Evolutionary conservation across 257 asterid species (phyloP).

Genomic region (Gentiana macrophylla): DNA sequence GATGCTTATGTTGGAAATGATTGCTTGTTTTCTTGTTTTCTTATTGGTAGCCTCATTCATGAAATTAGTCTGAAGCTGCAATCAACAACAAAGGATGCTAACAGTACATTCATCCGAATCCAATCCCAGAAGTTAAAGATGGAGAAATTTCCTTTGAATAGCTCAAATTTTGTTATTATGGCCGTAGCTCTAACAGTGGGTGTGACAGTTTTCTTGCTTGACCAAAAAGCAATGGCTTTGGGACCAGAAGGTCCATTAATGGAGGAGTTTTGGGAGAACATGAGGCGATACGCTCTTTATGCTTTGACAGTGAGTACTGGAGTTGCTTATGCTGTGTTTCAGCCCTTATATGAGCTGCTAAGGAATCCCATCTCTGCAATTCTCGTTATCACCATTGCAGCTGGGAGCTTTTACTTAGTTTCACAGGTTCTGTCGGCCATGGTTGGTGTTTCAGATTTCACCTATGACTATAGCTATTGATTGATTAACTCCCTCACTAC

Average conservation of each 20-base stretch:
- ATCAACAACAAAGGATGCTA: too few species aligned
- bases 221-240: slow-evolving; percentile 63
- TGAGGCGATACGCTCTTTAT: slow-evolving; percentile 84
- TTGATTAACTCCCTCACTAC: too few species aligned
- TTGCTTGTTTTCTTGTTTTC: too few species aligned
- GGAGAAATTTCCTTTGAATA: background rate
- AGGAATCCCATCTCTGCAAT: slow-evolving; percentile 82
- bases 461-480: slow-evolving; percentile 54
- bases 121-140: background rate
- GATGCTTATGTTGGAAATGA: too few species aligned
- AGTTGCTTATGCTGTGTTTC: slow-evolving; percentile 41
- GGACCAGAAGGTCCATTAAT: slow-evolving; percentile 89
- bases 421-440: slow-evolving; percentile 84
- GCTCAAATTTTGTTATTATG: slow-evolving; percentile 19
- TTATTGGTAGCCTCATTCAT: too few species aligned
- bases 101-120: too few species aligned
- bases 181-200: slow-evolving; percentile 45
- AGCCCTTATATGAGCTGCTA: slow-evolving; percentile 63
- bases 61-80: too few species aligned
- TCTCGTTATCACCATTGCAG: slow-evolving; percentile 42
- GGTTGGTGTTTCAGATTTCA: slow-evolving; percentile 86
- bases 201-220: slow-evolving; percentile 48
- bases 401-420: slow-evolving; percentile 51
- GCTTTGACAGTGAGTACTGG: slow-evolving; percentile 91
- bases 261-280: slow-evolving; percentile 97